A percentile compares a stretch with the other conserved stretches of the same genome.
These are phyloP conservation scores for Populus davidiana DNA, from an alignment of 345 rosid species.

Conservation along the genomic window DNA sequence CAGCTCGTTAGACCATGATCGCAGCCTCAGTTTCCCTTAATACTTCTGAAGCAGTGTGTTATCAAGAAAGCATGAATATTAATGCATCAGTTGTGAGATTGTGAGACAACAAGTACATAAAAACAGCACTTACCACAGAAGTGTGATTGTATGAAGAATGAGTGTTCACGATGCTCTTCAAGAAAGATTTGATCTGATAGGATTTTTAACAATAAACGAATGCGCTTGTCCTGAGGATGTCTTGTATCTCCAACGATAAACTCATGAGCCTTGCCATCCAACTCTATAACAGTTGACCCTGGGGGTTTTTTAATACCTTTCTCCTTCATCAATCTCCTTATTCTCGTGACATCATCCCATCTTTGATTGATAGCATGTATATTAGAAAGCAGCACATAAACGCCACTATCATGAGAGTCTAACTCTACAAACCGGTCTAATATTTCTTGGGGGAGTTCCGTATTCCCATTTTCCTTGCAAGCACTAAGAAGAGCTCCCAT, in stretches of 20 bases:
- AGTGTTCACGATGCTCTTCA: background rate
- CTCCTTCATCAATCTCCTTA: slow-evolving; percentile 40
- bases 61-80: background rate
- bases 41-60: background rate
- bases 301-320: slow-evolving; percentile 36
- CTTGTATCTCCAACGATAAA: slow-evolving; percentile 17
- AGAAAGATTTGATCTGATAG: slow-evolving; percentile 12
- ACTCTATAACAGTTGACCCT: slow-evolving; percentile 32
- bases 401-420: slow-evolving; percentile 30
- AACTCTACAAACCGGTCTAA: slow-evolving; percentile 29
- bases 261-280: slow-evolving; percentile 19
- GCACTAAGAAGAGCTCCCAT: slow-evolving; percentile 51
- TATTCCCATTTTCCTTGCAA: slow-evolving; percentile 33
- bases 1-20: background rate
- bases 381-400: slow-evolving; percentile 43
- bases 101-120: background rate
- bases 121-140: background rate
- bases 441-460: slow-evolving; percentile 29
- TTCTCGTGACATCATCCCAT: slow-evolving; percentile 42
- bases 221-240: slow-evolving; percentile 14
- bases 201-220: slow-evolving; percentile 2
- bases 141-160: background rate
- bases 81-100: background rate
- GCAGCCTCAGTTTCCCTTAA: background rate
- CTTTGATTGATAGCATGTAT: slow-evolving; percentile 38